Base-by-base conservation (phyloP, 2,329 filamentous ascomycete species). In the Beauveria sp. region DNA sequence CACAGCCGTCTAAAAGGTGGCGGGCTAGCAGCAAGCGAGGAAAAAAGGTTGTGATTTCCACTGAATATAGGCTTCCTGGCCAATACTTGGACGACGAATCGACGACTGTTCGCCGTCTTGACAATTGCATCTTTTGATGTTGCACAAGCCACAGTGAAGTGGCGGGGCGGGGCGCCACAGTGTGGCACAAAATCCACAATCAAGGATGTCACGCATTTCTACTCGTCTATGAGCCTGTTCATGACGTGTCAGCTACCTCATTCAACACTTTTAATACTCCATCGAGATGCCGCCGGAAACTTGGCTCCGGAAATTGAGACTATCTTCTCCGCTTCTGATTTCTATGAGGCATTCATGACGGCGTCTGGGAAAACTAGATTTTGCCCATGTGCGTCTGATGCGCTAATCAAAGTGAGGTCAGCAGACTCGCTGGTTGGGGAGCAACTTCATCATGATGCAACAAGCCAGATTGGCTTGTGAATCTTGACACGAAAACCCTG, bases 231-330 rank as follows among this genome's bases (percentile, higher is more conserved):
- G 7, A 18, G 20, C n/a, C 22, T 5, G 8, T 16, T 55, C 51
- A 61, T 61, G 59, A 61, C 59, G 59, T 55, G 49, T 54, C 10
- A 18, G 26, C 59, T 61, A 55, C 59, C 59, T 61, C 59, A 61
- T 43, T 38, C 20, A 54, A 20, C 28, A 46, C 20, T 3, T 42
- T 24, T 18, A 3, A 28, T 53, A 38, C 20, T 6, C 40, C 54
- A 62, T 62, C 61, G 61, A 58, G 61, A 62, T 62, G 53, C 14
- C 5, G 16, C 48, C 61, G 61, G 61, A 62, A 46, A 6, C n/a
- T 62, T 58, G 61, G 20, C 61, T 62, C 61, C 61, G 61, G 54
- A 26, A 2, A 7, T 5, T 14, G 9, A 16, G 20, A 53, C 31
- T 22, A 40, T 53, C 38, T 34, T 53, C 38, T 18, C 57, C 22